Conservation (phyloP, 352 stramenopile genomes). For the Halophytophthora batemanensis region DNA sequence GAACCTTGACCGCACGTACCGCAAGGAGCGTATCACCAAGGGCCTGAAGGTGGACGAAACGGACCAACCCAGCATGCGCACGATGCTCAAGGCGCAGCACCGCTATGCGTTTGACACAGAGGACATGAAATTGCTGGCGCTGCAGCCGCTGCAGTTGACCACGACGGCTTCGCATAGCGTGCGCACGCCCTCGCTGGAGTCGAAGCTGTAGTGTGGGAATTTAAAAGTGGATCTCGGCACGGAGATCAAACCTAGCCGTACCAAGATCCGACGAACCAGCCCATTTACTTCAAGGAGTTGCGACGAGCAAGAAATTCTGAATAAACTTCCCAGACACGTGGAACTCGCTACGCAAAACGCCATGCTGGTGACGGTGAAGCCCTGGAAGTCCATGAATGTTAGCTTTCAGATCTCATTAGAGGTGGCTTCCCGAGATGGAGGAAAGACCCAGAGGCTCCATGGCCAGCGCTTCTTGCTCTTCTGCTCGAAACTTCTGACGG, state of each 20-base stretch:
- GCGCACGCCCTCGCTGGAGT: background rate
- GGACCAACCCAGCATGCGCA: constrained; percentile 55
- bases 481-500: constrained; percentile 3
- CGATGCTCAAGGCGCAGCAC: constrained; percentile 61
- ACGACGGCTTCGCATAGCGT: background rate
- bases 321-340: background rate
- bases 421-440: constrained; percentile 5
- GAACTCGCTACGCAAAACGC: background rate
- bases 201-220: background rate
- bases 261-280: background rate
- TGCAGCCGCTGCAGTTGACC: constrained; percentile 33
- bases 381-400: background rate
- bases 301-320: background rate
- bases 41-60: constrained; percentile 44
- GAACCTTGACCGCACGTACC: constrained; percentile 49
- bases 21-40: constrained; percentile 41
- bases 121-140: constrained; percentile 38
- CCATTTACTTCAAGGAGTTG: background rate
- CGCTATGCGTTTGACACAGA: constrained; percentile 60
- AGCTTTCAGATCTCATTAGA: background rate
- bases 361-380: background rate
- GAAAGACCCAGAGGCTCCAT: constrained; percentile 8
- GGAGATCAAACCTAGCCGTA: background rate
- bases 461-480: constrained; percentile 2
- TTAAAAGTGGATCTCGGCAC: background rate